Base-by-base conservation (phyloP, 192 early-diverging fungal genomes). In the Coemansia sp. region DNA sequence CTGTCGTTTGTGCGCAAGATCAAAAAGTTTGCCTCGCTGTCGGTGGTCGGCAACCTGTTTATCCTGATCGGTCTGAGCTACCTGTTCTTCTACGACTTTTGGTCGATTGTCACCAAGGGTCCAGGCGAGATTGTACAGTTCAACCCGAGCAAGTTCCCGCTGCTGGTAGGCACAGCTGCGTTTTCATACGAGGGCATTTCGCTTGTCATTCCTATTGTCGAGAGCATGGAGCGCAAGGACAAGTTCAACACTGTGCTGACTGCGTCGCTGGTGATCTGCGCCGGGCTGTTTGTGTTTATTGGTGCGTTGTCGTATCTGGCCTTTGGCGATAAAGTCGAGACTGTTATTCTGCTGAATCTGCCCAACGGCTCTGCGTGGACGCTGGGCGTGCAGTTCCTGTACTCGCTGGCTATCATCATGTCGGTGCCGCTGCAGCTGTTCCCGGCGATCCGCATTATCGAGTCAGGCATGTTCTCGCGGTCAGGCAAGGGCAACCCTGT, bases 111-210 rank as follows among this genome's bases (percentile, higher is more conserved):
- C 39, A 86, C 78, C 11, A 57, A 72, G 14, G 94, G 94, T 3
- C 71, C 72, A 0, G 62, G 89, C 26, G 87, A 88, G 7, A 84
- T 93, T 37, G 83, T 96, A 14, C 77, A 84, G 55, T 87, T 98
- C 69, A 98, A 98, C 77, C 68, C 82, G 49, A 82, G 88, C 58
- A 85, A 86, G 45, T 96, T 94, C 65, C 85, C 93, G 23, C 74
- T 96, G 48, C 94, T 96, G 65, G 89, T 98, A 45, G 96, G 96
- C 57, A 98, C 96, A 12, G 96, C 96, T 39, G 92, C 95, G 58
- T 95, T 89, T 80, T 86, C 89, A 5, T 97, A 90, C 72, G 92
- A 93, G 82, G 91, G 93, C 56, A 93, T 97, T 64, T 93, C 94
- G 52, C 74, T 94, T 26, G 88, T 89, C 10, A 85, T 89, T 57